phyloP scores from a whole-genome alignment of 1,284 basidiomycete genomes.

The Boletellus deceptivus region DNA sequence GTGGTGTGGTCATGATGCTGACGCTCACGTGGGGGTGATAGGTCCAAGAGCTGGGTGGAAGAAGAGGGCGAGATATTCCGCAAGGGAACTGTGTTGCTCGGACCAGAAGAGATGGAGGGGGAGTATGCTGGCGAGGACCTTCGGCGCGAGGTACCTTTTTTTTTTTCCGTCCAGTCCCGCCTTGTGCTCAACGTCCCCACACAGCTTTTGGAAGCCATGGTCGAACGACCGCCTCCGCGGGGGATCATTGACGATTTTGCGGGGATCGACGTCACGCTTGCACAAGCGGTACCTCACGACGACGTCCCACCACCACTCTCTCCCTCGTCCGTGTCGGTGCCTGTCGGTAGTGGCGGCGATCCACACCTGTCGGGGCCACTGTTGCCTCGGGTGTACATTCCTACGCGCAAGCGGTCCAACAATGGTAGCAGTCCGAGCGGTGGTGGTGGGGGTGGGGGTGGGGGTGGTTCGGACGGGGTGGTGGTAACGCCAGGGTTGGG shows the following conservation, averaged over 20 bases:
- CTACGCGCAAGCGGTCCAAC: conserved; percentile 42
- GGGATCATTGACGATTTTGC: conserved; percentile 56
- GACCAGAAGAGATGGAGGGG: conserved; percentile 82
- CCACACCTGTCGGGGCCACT: conserved; percentile 29
- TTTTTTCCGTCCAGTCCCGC: conserved; percentile 17
- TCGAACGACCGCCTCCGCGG: conserved; percentile 52
- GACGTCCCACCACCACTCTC: neutral
- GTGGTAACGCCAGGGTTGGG: too few species aligned
- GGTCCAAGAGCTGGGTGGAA: conserved; percentile 76
- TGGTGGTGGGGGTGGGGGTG: too few species aligned
- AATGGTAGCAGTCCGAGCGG: neutral
- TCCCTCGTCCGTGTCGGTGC: conserved; percentile 9
- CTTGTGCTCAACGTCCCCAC: conserved; percentile 11
- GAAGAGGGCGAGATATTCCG: conserved; percentile 93
- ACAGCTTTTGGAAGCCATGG: conserved; percentile 54
- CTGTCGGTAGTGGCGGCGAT: conserved; percentile 8
- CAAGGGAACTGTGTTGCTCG: conserved; percentile 77
- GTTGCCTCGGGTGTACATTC: conserved; percentile 54
- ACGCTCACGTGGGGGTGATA: conserved; percentile 21
- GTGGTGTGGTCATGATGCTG: neutral
- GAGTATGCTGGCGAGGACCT: conserved; percentile 83
- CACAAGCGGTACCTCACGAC: conserved; percentile 12
- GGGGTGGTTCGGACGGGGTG: too few species aligned
- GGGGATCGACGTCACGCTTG: conserved; percentile 37
- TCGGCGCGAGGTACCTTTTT: conserved; percentile 70